These are phyloP conservation scores for Raffaelea ambrosiae DNA, from an alignment of 2,329 filamentous ascomycete genomes.

Conservation along the genomic window DNA sequence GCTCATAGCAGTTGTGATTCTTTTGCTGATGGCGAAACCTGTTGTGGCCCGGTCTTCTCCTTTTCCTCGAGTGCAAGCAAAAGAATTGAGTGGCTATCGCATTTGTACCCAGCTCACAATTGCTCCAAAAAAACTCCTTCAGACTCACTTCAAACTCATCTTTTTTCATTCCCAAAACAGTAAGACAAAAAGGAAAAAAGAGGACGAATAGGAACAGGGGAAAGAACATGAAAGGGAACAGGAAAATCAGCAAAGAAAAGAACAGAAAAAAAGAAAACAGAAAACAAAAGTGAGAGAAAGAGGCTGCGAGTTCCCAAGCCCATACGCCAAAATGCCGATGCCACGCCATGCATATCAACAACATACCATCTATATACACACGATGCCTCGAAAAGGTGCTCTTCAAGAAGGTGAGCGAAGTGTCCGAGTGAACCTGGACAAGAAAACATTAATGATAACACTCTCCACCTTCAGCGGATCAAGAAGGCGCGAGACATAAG, in stretches of 20 bases:
- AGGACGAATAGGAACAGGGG: too few species aligned
- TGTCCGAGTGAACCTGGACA: constrained; percentile 17
- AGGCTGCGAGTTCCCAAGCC: too few species aligned
- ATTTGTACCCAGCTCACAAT: constrained; percentile 24
- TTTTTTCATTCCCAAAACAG: constrained; percentile 18
- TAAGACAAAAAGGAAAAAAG: too few species aligned
- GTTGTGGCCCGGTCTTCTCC: too few species aligned
- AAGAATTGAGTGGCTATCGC: too few species aligned
- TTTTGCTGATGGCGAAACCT: too few species aligned
- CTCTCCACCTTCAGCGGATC: constrained; percentile 11
- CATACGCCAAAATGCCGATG: constrained; percentile 27
- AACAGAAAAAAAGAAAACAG: not conserved
- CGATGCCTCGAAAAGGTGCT: constrained; percentile 25
- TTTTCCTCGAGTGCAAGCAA: too few species aligned
- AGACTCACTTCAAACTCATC: constrained; percentile 28
- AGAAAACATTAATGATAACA: constrained; percentile 19
- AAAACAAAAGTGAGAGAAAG: not conserved
- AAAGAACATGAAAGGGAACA: not conserved
- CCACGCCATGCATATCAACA: constrained; percentile 41
- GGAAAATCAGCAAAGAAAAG: not conserved
- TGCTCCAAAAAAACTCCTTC: constrained; percentile 28
- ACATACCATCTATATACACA: constrained; percentile 41
- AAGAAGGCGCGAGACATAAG: not conserved
- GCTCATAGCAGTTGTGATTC: too few species aligned
- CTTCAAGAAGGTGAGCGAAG: constrained; percentile 10